phyloP scores from a whole-genome alignment of 768 basidiomycete species.

The Mycena olivaceomarginata region DNA sequence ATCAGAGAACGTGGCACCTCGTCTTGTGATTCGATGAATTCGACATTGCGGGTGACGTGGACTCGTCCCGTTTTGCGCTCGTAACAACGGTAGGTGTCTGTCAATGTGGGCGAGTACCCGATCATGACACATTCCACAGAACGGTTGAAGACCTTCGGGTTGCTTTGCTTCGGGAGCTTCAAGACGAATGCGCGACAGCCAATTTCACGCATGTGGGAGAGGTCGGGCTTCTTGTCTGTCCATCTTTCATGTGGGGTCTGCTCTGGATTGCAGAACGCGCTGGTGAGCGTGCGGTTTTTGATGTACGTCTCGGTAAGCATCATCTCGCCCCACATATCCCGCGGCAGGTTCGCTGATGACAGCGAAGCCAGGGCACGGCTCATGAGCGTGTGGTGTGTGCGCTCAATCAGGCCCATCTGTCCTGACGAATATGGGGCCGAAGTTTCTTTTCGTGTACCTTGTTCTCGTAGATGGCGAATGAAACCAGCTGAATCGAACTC shows the following conservation, averaged over 20 bases:
- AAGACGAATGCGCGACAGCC: conserved; percentile 19
- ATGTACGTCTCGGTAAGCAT: not conserved
- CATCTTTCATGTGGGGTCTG: not conserved
- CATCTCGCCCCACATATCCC: conserved; percentile 6
- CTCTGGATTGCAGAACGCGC: conserved; percentile 2
- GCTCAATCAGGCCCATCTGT: not conserved
- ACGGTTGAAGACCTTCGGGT: conserved; percentile 15
- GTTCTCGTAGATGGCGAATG: not conserved
- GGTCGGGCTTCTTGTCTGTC: conserved; percentile 7
- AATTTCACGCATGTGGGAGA: conserved; percentile 9
- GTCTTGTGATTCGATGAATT: no score
- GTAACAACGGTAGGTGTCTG: conserved; percentile 17
- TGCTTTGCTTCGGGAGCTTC: conserved; percentile 13
- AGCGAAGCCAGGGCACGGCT: not conserved
- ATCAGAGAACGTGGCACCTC: not conserved
- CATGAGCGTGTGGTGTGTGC: conserved; percentile 5
- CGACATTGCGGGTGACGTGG: not conserved
- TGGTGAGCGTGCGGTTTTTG: not conserved
- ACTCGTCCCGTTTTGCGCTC: not conserved
- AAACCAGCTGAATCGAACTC: no score
- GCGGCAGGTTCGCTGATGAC: not conserved
- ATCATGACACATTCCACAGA: conserved; percentile 19
- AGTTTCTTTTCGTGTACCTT: conserved; percentile 4
- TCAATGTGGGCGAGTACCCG: conserved; percentile 11
- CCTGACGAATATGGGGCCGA: not conserved